Base-by-base conservation (phyloP, 495 filamentous ascomycete genomes). In the Penicillium steckii region DNA sequence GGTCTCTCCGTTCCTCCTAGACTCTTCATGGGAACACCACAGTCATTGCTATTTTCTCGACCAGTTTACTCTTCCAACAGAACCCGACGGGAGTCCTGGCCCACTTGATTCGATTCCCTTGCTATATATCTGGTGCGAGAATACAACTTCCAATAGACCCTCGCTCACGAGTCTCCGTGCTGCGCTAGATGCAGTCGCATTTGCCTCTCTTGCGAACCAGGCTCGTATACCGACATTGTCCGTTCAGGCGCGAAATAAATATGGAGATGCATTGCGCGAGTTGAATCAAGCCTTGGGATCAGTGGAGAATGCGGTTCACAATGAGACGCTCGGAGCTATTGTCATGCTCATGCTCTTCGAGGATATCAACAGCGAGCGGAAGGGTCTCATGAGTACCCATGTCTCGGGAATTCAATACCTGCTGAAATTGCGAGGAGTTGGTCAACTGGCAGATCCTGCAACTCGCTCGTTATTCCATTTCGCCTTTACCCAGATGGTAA, bases 361-460 rank as follows among this genome's bases (percentile, higher is more conserved):
- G 25, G 30, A 64, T 38, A 46, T 53, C 19, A 27, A 60, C 15
- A 41, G 48, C 18, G 33, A 56, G 33, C 8, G 60, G 38, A 15
- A 60, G 55, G 50, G 56, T 38, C 15, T 48, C 4, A 26, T 58
- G n/a, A 38, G 65, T 51, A 53, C 56, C 43, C 40, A 60, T 44
- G 46, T 50, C 6, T 35, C 55, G 4, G 55, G 55, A 2, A 32
- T 57, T 18, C 48, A 57, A 23, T 24, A 52, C 19, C 45, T 59
- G 15, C 44, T 51, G 12, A 48, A 48, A 24, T 32, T 54, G 45
- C 56, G 51, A 15, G 52, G 45, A 17, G 17, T 29, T 19, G 27
- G 46, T 8, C 50, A 52, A 19, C 30, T 54, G 38, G 45, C 37
- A 25, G 43, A 52, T 18, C 52, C 47, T 12, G 41, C 52, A 42